Conservation (phyloP, 2,329 filamentous ascomycete genomes). For the Venturia oleaginea region DNA sequence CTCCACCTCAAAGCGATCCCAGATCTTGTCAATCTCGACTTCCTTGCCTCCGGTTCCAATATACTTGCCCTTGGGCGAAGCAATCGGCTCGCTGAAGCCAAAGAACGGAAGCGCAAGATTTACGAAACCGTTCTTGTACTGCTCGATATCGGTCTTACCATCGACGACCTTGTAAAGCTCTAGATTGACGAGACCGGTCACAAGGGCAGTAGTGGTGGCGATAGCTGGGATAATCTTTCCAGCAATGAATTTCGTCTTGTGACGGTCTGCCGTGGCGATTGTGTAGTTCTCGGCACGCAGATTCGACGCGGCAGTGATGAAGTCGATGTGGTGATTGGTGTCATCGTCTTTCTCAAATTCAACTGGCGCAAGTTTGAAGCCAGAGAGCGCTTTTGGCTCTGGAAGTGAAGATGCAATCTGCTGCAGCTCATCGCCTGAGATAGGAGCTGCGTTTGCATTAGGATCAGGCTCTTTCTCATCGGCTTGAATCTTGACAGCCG, state of each 20-base stretch:
- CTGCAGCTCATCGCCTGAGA: slow-evolving; percentile 66
- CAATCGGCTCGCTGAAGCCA: slow-evolving; percentile 94
- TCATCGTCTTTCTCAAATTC: slow-evolving; percentile 99
- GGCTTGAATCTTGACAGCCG: slow-evolving; percentile 91
- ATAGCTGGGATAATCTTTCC: slow-evolving; percentile 99
- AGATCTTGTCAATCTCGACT: slow-evolving; percentile 87
- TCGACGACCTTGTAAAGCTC: slow-evolving; percentile 96
- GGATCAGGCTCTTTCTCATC: slow-evolving; percentile 93
- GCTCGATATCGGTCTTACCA: slow-evolving; percentile 90
- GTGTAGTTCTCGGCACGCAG: slow-evolving; percentile 97
- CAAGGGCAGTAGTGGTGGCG: slow-evolving; percentile 90
- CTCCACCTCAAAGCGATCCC: slow-evolving; percentile 90
- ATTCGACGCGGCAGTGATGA: slow-evolving; percentile 96
- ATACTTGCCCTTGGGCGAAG: slow-evolving; percentile 87
- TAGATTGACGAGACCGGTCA: slow-evolving; percentile 84
- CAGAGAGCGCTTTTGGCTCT: slow-evolving; percentile 67
- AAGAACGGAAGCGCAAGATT: slow-evolving; percentile 96
- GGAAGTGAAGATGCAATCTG: slow-evolving; percentile 66
- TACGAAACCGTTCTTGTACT: slow-evolving; percentile 99
- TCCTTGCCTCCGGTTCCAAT: slow-evolving; percentile 65
- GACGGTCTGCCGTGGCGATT: slow-evolving; percentile 81
- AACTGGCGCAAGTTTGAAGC: slow-evolving; percentile 82
- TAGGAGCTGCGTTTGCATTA: slow-evolving; percentile 53
- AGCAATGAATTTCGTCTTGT: slow-evolving; percentile 99
- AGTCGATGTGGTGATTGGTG: slow-evolving; percentile 96